A percentile compares a stretch with the other conserved stretches of the same genome.
These are phyloP conservation scores for Agrocybe chaxingu DNA, from an alignment of 768 basidiomycete species.

Conservation along the genomic window DNA sequence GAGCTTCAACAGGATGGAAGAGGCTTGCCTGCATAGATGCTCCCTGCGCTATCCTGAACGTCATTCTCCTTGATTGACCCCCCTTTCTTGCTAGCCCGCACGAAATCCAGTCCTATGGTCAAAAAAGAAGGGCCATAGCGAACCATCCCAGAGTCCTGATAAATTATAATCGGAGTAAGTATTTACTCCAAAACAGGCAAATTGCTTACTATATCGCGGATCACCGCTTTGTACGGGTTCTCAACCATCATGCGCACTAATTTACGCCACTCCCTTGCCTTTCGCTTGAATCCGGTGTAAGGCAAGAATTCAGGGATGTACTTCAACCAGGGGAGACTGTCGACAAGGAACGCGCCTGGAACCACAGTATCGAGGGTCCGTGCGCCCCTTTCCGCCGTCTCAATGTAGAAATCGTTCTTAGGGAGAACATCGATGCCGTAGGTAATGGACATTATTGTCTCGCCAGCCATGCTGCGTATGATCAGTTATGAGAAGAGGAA, in stretches of 20 bases:
- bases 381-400: slow-evolving; percentile 33
- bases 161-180: not conserved
- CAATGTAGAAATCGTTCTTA: slow-evolving; percentile 39
- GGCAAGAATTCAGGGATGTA: slow-evolving; percentile 29
- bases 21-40: slow-evolving; percentile 15
- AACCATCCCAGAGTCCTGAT: slow-evolving; percentile 10
- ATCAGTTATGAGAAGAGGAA: not conserved
- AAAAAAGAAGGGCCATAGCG: slow-evolving; percentile 13
- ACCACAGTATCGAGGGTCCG: slow-evolving; percentile 25
- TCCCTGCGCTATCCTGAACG: slow-evolving; percentile 15
- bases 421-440: slow-evolving; percentile 42
- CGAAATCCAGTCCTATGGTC: slow-evolving; percentile 6
- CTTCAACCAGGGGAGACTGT: slow-evolving; percentile 20
- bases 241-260: slow-evolving; percentile 29
- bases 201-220: slow-evolving; percentile 24
- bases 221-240: slow-evolving; percentile 28
- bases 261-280: slow-evolving; percentile 34
- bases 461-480: slow-evolving; percentile 25
- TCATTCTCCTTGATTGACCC: slow-evolving; percentile 6
- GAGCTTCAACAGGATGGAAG: not conserved
- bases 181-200: not conserved
- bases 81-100: slow-evolving; percentile 3
- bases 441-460: slow-evolving; percentile 34
- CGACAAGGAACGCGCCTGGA: slow-evolving; percentile 28
- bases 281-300: slow-evolving; percentile 30